Evolutionary conservation across 805 yeast genomes (phyloP).

Genomic region (Candida corydali): DNA sequence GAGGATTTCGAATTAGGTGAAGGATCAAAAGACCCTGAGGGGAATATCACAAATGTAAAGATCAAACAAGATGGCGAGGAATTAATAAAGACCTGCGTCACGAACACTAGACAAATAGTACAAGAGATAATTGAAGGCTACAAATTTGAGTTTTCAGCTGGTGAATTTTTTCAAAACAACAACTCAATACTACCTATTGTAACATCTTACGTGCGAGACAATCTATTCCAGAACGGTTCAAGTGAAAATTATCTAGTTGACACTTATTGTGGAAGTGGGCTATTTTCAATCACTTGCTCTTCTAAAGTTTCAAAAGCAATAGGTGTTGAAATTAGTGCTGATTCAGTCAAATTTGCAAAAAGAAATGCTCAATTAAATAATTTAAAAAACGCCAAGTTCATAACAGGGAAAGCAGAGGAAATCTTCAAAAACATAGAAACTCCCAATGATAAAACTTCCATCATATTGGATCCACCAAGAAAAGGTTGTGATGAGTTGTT

Average conservation of each 20-base stretch:
- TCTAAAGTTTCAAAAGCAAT: slow-evolving; percentile 75
- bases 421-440: slow-evolving; percentile 76
- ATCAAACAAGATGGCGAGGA: slow-evolving; percentile 21
- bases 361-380: slow-evolving; percentile 74
- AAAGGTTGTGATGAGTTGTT: slow-evolving; percentile 93
- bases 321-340: slow-evolving; percentile 93
- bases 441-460: slow-evolving; percentile 74
- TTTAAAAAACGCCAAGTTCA: slow-evolving; percentile 73
- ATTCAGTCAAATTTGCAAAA: slow-evolving; percentile 83
- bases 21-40: slow-evolving; percentile 43
- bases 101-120: slow-evolving; percentile 74
- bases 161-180: slow-evolving; percentile 95
- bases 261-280: slow-evolving; percentile 95
- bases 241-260: slow-evolving; percentile 69
- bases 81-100: slow-evolving; percentile 67
- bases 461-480: slow-evolving; percentile 94
- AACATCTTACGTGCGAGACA: slow-evolving; percentile 73
- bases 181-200: slow-evolving; percentile 85
- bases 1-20: slow-evolving; percentile 19
- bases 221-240: slow-evolving; percentile 38
- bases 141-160: slow-evolving; percentile 85
- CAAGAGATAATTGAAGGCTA: slow-evolving; percentile 71
- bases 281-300: slow-evolving; percentile 85
- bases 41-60: slow-evolving; percentile 26
- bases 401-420: slow-evolving; percentile 89